Evolutionary conservation across 495 filamentous ascomycete genomes (phyloP), one percentile per base, ranked within the genome.

Genomic region (Penicillium nucicola): DNA sequence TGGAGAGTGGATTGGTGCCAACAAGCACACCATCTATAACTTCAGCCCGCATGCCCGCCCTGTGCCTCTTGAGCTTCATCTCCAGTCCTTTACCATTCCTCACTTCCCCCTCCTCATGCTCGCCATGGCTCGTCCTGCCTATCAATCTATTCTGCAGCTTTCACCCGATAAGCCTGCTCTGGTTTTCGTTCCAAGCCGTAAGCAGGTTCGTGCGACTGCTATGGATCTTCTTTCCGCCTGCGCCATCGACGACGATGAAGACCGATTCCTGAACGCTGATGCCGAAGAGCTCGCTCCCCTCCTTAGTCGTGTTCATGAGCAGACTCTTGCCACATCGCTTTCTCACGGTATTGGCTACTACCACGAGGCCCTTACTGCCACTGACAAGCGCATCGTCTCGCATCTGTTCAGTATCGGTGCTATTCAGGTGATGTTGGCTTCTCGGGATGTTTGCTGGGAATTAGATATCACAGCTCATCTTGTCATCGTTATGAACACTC

Each of bases 1-100:
- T 51, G 92, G 95, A 37, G 95, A 97, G 69, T 99, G 93, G 93
- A 95, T 97, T 57, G 95, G 95, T 49, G 95, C 93, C n/a, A 92
- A 84, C 51, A 97, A 96, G 75, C 95, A 99, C 64, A 95, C 90
- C 30, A 95, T 96, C 49, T 97, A 88, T 78, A 99, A 97, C 71
- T 99, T 99, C 78, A 96, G 90, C 60, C 93, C 93, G 3, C 84
- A 92, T 60, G 83, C 90, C 48, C 84, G 93, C 18, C 85, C 89
- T 4, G 82, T 95, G 2, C 92, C 92, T 2, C 69, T 99, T 33
- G 93, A 97, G 60, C 84, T 99, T 30, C 89, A 96, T 61, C 88
- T 99, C 41, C 93, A 99, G 65, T 95, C 90, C 2, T 99, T 89
- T 71, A 87, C 85, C 25, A 93, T 97, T 41, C 93, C 93, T 22